Evolutionary conservation across 768 basidiomycete species (phyloP).

Genomic region (Hygrophoropsis aurantiaca): DNA sequence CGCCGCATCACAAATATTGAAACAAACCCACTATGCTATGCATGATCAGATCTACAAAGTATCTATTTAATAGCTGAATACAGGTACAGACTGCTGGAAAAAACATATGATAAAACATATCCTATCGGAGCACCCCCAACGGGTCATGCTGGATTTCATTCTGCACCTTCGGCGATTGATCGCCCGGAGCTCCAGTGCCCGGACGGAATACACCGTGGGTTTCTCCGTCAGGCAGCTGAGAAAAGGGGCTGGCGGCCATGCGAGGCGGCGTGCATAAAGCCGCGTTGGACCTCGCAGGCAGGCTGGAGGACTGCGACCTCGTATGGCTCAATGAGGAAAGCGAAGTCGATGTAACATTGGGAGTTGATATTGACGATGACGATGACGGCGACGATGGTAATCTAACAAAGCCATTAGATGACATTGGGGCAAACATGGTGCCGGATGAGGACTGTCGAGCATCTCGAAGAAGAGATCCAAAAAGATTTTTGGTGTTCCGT

Average conservation of each 20-base stretch:
- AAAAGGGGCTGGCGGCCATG: conserved; percentile 27
- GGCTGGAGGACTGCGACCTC: conserved; percentile 17
- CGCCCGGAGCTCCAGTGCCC: neutral
- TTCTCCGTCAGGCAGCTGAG: conserved; percentile 20
- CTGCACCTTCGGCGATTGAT: conserved; percentile 9
- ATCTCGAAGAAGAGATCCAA: conserved; percentile 11
- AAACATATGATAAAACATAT: neutral
- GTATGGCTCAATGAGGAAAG: conserved; percentile 5
- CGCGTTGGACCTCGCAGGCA: conserved; percentile 9
- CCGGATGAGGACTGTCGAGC: conserved; percentile 13
- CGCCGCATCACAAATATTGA: conserved; percentile 3
- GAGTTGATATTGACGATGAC: conserved; percentile 6
- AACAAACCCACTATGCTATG: neutral
- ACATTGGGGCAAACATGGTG: conserved; percentile 10
- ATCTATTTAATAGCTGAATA: neutral
- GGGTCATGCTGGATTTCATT: conserved; percentile 26
- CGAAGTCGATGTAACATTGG: neutral
- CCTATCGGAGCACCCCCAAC: conserved; percentile 27
- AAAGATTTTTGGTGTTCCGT: conserved; percentile 1
- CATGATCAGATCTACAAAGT: neutral
- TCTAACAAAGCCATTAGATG: conserved; percentile 20
- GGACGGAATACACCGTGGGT: neutral
- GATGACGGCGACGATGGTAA: conserved; percentile 13
- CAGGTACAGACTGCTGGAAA: neutral
- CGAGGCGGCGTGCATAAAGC: conserved; percentile 23